Conservation (phyloP, 116 monocot species). For the Cymodocea nodosa region DNA sequence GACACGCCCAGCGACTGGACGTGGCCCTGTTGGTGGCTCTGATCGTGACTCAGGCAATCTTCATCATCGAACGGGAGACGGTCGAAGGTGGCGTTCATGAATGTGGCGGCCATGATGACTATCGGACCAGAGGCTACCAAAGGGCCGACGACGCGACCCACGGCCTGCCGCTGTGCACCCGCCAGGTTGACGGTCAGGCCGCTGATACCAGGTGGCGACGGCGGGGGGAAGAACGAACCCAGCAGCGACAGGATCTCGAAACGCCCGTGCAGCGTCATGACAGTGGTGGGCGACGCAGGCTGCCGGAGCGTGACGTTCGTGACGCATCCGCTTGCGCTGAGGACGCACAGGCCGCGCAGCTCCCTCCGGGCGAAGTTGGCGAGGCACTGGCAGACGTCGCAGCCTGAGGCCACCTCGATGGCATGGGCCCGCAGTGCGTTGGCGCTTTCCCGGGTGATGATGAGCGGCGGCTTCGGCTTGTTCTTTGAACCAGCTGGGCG, state of each 20-base stretch:
- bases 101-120: conserved; percentile 25
- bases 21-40: background rate
- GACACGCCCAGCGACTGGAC: conserved; percentile 1
- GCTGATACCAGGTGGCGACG: conserved; percentile 2
- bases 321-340: conserved; percentile 26
- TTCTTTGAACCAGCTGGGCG: conserved; percentile 29
- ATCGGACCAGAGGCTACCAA: conserved; percentile 27
- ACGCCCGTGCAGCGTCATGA: conserved; percentile 19
- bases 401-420: conserved; percentile 26
- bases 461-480: conserved; percentile 29
- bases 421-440: conserved; percentile 24
- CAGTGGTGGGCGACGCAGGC: conserved; percentile 3
- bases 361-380: conserved; percentile 15
- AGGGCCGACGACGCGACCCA: conserved; percentile 31
- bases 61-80: conserved; percentile 17
- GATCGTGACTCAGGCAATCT: conserved; percentile 1
- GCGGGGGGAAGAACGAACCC: conserved; percentile 28
- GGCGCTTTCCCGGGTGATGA: conserved; percentile 30
- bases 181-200: conserved; percentile 23
- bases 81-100: conserved; percentile 22
- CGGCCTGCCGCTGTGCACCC: conserved; percentile 32
- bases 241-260: conserved; percentile 32
- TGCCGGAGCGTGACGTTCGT: conserved; percentile 28
- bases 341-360: conserved; percentile 23
- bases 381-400: conserved; percentile 27